A percentile compares a stretch with the other conserved stretches of the same genome.
phyloP scores from a whole-genome alignment of 768 basidiomycete species.

The Rhizopogon roseolus region DNA sequence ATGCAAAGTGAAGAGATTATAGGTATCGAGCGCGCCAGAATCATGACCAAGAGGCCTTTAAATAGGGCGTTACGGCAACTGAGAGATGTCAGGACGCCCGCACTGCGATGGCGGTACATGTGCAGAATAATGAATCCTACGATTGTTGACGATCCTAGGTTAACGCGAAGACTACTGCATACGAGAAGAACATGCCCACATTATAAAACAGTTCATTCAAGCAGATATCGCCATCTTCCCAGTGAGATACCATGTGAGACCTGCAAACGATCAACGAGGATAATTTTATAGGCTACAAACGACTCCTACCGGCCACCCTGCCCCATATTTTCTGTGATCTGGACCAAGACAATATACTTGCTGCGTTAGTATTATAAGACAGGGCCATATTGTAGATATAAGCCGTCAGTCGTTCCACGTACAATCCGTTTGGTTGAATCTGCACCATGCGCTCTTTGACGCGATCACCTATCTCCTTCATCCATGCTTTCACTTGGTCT shows the following conservation, averaged over 20 bases:
- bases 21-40: constrained; percentile 10
- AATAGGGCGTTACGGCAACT: not conserved
- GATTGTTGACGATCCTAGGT: not conserved
- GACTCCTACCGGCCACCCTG: constrained; percentile 75
- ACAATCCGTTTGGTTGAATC: constrained; percentile 81
- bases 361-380: constrained; percentile 31
- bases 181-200: constrained; percentile 39
- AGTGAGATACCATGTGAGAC: constrained; percentile 80
- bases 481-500: constrained; percentile 69
- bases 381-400: constrained; percentile 9
- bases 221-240: constrained; percentile 81
- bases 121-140: constrained; percentile 70
- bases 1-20: constrained; percentile 8
- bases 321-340: constrained; percentile 78
- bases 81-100: constrained; percentile 33
- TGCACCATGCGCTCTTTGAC: constrained; percentile 85
- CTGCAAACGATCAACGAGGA: constrained; percentile 30
- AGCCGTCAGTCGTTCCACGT: constrained; percentile 30
- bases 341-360: constrained; percentile 84
- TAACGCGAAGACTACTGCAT: constrained; percentile 3
- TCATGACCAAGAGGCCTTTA: not conserved
- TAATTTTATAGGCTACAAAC: not conserved
- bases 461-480: constrained; percentile 79
- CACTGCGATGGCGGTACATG: constrained; percentile 59
- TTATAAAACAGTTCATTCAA: constrained; percentile 77